Evolutionary conservation across 768 basidiomycete species (phyloP), one percentile per base, ranked within the genome.

Genomic region (Scleroderma citrinum): DNA sequence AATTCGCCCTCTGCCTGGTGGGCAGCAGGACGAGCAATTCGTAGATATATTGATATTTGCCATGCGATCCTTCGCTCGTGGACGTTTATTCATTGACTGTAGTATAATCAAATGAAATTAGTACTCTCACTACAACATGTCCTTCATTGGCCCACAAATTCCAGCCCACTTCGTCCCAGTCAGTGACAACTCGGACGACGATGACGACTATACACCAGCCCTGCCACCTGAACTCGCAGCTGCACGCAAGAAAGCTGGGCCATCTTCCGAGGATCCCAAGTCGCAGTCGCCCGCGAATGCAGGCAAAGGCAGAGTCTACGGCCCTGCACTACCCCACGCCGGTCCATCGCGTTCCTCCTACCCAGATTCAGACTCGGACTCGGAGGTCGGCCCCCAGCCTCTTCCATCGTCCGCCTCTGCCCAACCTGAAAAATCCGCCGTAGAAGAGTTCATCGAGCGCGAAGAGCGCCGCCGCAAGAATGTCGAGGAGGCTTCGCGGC

Each of bases 311-410:
- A 74, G 69, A 64, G 63, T 71, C 19, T 51, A 78, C 12, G 84
- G 83, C 1, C 79, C 87, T 8, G 65, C 83, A 2, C 58, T 81
- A 21, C 82, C 80, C 11, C 61, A 64, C 5, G 56, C 64, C 24
- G 40, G 24, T 23, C 40, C 23, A 29, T 23, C 23, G 16, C 23
- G 6, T 24, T 13, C 34, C n/a, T 4, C 13, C 34, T n/a, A 29
- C 26, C 8, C 78, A 41, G 83, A 84, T 47, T 76, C 76, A 45
- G 87, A 90, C 51, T 84, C 26, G 26, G 26, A 29, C 26, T 29
- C 85, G 45, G 91, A 93, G 51, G 75, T 92, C 46, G 94, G 94
- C 1, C 95, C 95, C 1, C 77, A 75, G 63, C 92, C 91, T 0
- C 70, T 86, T 0, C 83, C 85, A 32, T 6, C 43, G 1, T 32